A percentile compares a stretch with the other conserved stretches of the same genome.
Conservation (phyloP, 2,329 filamentous ascomycete genomes). For the Thelonectria blattea region DNA sequence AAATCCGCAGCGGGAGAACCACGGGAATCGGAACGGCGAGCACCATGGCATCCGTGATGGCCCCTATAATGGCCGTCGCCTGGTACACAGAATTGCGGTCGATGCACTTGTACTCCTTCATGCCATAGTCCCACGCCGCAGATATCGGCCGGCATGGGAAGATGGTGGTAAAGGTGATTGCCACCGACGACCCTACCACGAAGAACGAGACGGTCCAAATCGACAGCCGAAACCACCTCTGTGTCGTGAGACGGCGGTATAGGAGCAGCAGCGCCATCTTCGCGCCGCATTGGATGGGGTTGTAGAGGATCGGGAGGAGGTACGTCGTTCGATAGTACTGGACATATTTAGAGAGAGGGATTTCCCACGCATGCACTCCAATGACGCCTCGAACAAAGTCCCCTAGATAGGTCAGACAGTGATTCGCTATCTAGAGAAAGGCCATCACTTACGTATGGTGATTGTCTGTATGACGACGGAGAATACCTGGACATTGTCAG, state of each 20-base stretch:
- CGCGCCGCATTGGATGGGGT: constrained; percentile 19
- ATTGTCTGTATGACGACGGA: constrained; percentile 19
- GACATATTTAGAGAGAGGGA: constrained; percentile 20
- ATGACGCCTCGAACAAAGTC: constrained; percentile 21
- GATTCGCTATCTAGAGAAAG: fast-evolving
- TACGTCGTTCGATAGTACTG: constrained; percentile 12
- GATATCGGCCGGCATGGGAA: constrained; percentile 43
- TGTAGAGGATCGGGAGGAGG: constrained; percentile 23
- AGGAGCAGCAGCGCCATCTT: constrained; percentile 32
- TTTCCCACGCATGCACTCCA: constrained; percentile 27
- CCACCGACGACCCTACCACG: constrained; percentile 35
- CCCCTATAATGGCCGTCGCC: constrained; percentile 51
- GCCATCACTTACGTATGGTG: constrained; percentile 16
- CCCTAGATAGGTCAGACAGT: neutral
- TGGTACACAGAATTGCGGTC: constrained; percentile 53
- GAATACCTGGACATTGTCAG: constrained; percentile 9
- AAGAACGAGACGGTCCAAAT: constrained; percentile 33
- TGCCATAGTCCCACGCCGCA: constrained; percentile 37
- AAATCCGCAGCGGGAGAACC: constrained; percentile 50
- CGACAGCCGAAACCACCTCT: constrained; percentile 33
- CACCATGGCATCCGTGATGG: constrained; percentile 52
- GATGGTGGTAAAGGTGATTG: constrained; percentile 41
- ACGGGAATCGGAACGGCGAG: constrained; percentile 52
- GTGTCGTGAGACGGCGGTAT: constrained; percentile 43
- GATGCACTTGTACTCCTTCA: constrained; percentile 46